Conservation (phyloP, 2,329 filamentous ascomycete genomes). For the Nothophaeocryptopus gaeumannii region DNA sequence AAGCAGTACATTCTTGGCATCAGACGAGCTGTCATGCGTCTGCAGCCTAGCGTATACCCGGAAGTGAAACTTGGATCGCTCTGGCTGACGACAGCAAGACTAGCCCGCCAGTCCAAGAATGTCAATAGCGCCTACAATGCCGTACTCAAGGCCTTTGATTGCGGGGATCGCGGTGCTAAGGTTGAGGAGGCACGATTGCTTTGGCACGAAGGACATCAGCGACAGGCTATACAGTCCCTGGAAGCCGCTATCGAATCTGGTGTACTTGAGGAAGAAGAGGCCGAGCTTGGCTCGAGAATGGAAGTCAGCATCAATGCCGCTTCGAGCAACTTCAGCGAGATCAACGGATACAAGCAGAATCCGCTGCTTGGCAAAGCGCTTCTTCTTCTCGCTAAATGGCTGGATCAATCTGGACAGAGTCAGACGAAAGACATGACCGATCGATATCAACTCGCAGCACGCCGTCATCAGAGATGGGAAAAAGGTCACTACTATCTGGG, state of each 20-base stretch:
- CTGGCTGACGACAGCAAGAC: conserved; percentile 80
- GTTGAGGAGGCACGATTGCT: conserved; percentile 91
- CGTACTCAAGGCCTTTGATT: conserved; percentile 79
- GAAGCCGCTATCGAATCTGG: conserved; percentile 81
- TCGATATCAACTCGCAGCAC: conserved; percentile 80
- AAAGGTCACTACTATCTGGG: conserved; percentile 97
- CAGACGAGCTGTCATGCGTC: conserved; percentile 74
- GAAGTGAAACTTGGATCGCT: conserved; percentile 74
- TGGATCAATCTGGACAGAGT: conserved; percentile 90
- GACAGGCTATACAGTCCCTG: conserved; percentile 90
- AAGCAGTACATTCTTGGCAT: conserved; percentile 92
- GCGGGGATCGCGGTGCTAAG: conserved; percentile 81
- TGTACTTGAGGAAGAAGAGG: conserved; percentile 55
- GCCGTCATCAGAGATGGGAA: conserved; percentile 72
- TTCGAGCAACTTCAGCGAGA: conserved; percentile 13
- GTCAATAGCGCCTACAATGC: conserved; percentile 89
- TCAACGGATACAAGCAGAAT: conserved; percentile 48
- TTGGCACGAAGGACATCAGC: conserved; percentile 89
- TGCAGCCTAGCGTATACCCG: conserved; percentile 48
- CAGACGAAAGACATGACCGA: conserved; percentile 74
- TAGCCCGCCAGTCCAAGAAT: conserved; percentile 81
- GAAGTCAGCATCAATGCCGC: conserved; percentile 5
- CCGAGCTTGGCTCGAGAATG: conserved; percentile 8
- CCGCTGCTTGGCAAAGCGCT: conserved; percentile 74
- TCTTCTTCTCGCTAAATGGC: conserved; percentile 91